Evolutionary conservation across 1,139 yeast species (phyloP).

Genomic region (Yamadazyma conglobata): DNA sequence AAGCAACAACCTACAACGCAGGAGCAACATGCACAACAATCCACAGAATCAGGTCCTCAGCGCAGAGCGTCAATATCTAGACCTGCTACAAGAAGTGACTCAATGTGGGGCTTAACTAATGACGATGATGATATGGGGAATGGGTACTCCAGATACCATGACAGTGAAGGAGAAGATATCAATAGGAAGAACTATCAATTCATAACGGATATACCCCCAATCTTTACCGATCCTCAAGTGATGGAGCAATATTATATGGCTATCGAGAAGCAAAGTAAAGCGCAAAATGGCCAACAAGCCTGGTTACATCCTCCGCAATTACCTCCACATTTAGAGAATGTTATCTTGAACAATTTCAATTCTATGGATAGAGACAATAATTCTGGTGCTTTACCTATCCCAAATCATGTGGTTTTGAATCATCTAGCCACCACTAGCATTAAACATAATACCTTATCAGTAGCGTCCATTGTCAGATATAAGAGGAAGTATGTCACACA

Average conservation of each 20-base stretch:
- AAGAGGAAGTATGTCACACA: conserved; percentile 48
- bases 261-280: conserved; percentile 64
- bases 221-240: conserved; percentile 72
- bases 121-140: conserved; percentile 80
- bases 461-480: conserved; percentile 46
- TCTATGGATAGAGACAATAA: conserved; percentile 46
- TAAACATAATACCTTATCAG: conserved; percentile 47
- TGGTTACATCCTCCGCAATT: conserved; percentile 62
- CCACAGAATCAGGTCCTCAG: conserved; percentile 14
- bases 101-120: conserved; percentile 54
- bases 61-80: conserved; percentile 31
- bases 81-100: conserved; percentile 36
- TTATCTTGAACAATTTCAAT: conserved; percentile 44
- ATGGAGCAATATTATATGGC: conserved; percentile 66
- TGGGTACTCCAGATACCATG: conserved; percentile 75
- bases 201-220: conserved; percentile 78
- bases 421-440: conserved; percentile 50
- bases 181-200: conserved; percentile 35
- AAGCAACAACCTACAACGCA: conserved; percentile 9
- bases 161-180: conserved; percentile 44
- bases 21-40: conserved; percentile 1
- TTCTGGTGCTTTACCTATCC: conserved; percentile 49
- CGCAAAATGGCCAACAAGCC: conserved; percentile 62
- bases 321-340: conserved; percentile 49
- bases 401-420: conserved; percentile 46